phyloP scores from a whole-genome alignment of 2,329 filamentous ascomycete species.

The Mycosphaerella arachidis region DNA sequence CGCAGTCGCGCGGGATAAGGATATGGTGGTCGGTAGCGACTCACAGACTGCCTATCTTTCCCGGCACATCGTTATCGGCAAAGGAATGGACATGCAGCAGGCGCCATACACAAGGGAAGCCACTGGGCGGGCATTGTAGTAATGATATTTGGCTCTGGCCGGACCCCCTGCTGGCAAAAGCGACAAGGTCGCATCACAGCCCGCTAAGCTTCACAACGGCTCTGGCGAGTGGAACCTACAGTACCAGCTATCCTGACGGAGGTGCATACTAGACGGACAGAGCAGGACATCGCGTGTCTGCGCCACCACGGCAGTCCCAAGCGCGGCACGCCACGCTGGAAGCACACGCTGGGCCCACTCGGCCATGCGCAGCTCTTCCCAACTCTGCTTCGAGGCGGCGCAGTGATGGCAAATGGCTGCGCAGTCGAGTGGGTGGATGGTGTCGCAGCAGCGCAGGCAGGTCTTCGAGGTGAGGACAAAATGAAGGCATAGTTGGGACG shows the following conservation, averaged over 20 bases:
- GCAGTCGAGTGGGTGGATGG: not conserved
- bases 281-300: slow-evolving; percentile 8
- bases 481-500: not conserved
- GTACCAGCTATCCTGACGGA: not conserved
- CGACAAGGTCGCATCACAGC: not conserved
- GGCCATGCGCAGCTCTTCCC: not conserved
- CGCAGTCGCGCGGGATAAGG: not conserved
- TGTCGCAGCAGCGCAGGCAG: no score
- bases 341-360: not conserved
- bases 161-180: not conserved
- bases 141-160: not conserved
- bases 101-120: not conserved
- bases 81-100: slow-evolving; percentile 15
- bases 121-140: not conserved
- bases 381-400: not conserved
- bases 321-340: not conserved
- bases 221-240: not conserved
- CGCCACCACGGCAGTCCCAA: not conserved
- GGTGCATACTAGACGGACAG: not conserved
- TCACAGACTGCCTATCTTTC: slow-evolving; percentile 7
- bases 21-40: slow-evolving; percentile 1
- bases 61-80: slow-evolving; percentile 10
- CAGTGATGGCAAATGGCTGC: not conserved
- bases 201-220: slow-evolving; percentile 8
- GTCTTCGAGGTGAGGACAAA: not conserved